phyloP scores from a whole-genome alignment of 176 grass and related monocot genomes.

The Triticum timopheevii region DNA sequence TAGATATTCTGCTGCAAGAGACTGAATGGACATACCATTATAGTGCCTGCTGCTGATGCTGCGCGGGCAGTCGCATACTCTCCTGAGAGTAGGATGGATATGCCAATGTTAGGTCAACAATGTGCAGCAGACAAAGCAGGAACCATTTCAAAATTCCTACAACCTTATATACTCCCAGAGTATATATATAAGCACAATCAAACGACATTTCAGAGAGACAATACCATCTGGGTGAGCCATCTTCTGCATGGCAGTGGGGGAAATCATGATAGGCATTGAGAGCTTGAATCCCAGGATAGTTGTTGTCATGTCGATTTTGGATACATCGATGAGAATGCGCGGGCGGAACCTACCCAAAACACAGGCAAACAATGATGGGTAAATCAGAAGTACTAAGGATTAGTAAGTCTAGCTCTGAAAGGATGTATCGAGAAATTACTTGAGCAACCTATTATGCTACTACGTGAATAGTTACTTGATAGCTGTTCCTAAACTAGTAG shows the following conservation, averaged over 20 bases:
- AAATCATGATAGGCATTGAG: constrained; percentile 97
- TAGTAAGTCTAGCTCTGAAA: too few relatives aligned
- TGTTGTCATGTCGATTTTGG: constrained; percentile 84
- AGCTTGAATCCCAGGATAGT: constrained; percentile 93
- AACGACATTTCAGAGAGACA: not conserved
- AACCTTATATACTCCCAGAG: not conserved
- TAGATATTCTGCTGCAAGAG: not conserved
- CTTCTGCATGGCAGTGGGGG: constrained; percentile 91
- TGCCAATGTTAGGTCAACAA: constrained; percentile 4
- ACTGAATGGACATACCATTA: constrained; percentile 64
- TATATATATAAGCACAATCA: not conserved
- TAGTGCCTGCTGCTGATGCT: constrained; percentile 74
- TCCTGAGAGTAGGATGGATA: constrained; percentile 49
- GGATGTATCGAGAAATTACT: too few relatives aligned
- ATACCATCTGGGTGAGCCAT: constrained; percentile 98
- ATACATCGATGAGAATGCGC: constrained; percentile 92
- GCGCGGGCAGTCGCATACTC: constrained; percentile 89
- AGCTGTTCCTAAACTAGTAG: not conserved
- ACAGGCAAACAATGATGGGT: constrained; percentile 5
- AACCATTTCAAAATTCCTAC: not conserved
- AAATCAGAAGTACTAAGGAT: not conserved
- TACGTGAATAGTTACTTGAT: not conserved
- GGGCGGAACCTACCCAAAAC: constrained; percentile 73
- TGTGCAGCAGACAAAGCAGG: not conserved
- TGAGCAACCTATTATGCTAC: too few relatives aligned